Conservation (phyloP, 805 yeast species). For the Maudiozyma bulderi region DNA sequence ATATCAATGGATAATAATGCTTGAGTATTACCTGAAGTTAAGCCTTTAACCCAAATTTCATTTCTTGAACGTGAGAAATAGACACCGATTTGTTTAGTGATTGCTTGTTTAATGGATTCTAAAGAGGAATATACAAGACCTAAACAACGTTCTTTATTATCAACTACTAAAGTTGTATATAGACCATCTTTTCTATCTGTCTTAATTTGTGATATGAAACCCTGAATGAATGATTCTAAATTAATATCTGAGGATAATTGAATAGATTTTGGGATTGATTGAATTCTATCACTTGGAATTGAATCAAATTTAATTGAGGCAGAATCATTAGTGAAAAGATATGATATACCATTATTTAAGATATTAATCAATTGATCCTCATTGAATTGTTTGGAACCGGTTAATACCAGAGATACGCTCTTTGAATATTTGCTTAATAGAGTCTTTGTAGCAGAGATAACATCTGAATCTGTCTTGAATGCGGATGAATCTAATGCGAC, state of each 20-base stretch:
- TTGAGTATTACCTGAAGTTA: conserved; percentile 94
- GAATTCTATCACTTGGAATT: conserved; percentile 42
- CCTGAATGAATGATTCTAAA: conserved; percentile 10
- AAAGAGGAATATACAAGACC: conserved; percentile 88
- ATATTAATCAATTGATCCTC: conserved; percentile 42
- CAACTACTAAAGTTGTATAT: conserved; percentile 75
- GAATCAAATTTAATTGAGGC: conserved; percentile 19
- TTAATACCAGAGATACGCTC: conserved; percentile 22
- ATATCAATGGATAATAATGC: conserved; percentile 51
- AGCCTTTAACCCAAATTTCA: conserved; percentile 94
- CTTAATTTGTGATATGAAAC: conserved; percentile 40
- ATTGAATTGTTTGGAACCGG: conserved; percentile 14
- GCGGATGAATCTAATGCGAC: conserved; percentile 20
- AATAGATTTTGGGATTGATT: conserved; percentile 5
- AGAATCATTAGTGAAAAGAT: conserved; percentile 27
- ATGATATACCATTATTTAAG: conserved; percentile 51
- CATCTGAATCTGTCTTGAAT: conserved; percentile 10
- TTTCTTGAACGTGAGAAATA: conserved; percentile 82
- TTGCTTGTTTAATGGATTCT: conserved; percentile 74
- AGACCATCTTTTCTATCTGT: conserved; percentile 86
- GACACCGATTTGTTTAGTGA: conserved; percentile 75
- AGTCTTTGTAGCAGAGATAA: conserved; percentile 10
- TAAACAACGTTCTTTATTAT: conserved; percentile 55
- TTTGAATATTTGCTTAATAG: conserved; percentile 8
- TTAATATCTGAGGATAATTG: conserved; percentile 10